phyloP scores from a whole-genome alignment of 2,329 filamentous ascomycete species.

The Byssoonygena ceratinophila region DNA sequence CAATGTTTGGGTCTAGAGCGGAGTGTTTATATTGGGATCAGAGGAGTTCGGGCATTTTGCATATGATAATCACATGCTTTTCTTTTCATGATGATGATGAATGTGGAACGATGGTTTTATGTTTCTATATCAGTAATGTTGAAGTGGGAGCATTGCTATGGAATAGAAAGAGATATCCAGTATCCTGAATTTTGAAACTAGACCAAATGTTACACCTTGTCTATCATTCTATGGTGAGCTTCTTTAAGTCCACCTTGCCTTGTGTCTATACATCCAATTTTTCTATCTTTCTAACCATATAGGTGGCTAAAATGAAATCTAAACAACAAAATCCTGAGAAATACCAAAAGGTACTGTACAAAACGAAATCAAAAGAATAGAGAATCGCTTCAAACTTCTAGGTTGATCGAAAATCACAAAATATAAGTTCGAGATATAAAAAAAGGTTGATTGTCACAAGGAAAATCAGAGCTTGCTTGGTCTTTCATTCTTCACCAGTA shows the following conservation, averaged over 20 bases:
- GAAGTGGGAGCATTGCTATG: too few relatives aligned
- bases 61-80: slow-evolving; percentile 10
- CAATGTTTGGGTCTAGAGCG: not conserved
- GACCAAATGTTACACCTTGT: not conserved
- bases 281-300: not conserved
- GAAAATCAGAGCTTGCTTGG: slow-evolving; percentile 30
- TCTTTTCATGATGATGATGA: not conserved
- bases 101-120: not conserved
- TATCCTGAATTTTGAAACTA: too few relatives aligned
- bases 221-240: not conserved
- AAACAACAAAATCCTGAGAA: not conserved
- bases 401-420: not conserved
- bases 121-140: too few relatives aligned
- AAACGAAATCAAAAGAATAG: not conserved
- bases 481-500: slow-evolving; percentile 48
- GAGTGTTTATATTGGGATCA: not conserved
- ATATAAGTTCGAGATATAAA: not conserved
- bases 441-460: slow-evolving; percentile 3
- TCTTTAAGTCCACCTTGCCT: not conserved
- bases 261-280: not conserved
- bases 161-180: too few relatives aligned
- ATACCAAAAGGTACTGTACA: not conserved
- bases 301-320: not conserved
- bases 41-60: not conserved
- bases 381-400: not conserved